These are phyloP conservation scores for Sporisorium scitamineum DNA, from an alignment of 1,284 basidiomycete species.

Conservation along the genomic window DNA sequence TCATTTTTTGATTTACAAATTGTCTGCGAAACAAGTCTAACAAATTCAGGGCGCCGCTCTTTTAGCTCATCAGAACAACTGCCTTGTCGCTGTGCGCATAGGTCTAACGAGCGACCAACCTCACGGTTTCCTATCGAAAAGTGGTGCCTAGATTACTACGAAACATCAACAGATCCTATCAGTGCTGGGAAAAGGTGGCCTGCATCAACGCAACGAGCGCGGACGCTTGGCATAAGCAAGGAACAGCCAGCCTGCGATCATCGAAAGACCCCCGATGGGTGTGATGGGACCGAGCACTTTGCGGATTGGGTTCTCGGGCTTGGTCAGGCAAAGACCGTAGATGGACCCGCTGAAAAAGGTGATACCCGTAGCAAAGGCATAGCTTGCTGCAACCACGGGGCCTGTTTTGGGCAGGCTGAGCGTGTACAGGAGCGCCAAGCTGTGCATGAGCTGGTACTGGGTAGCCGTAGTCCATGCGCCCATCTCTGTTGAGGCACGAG, in stretches of 20 bases:
- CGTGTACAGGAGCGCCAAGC: conserved; percentile 59
- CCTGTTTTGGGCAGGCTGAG: conserved; percentile 44
- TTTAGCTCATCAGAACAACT: not conserved
- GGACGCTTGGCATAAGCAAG: conserved; percentile 58
- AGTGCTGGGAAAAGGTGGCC: not conserved
- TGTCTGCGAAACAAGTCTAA: not conserved
- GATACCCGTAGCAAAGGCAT: conserved; percentile 63
- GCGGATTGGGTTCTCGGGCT: conserved; percentile 54
- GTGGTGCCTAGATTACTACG: not conserved
- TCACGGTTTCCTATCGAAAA: not conserved
- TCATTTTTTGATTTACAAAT: not conserved
- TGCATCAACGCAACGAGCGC: conserved; percentile 28
- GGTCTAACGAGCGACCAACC: not conserved
- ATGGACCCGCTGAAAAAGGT: conserved; percentile 66
- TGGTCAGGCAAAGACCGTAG: conserved; percentile 64
- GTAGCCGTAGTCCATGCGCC: conserved; percentile 64
- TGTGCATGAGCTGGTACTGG: conserved; percentile 66
- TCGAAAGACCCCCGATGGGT: conserved; percentile 62
- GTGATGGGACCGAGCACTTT: conserved; percentile 62
- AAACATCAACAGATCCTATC: too few species aligned
- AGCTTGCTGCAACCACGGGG: conserved; percentile 48
- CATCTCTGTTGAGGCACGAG: conserved; percentile 30
- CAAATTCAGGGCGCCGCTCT: too few species aligned
- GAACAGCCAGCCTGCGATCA: conserved; percentile 64
- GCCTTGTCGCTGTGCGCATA: not conserved